Evolutionary conservation across 169 alveolate species (phyloP).

Genomic region (Babesia divergens): DNA sequence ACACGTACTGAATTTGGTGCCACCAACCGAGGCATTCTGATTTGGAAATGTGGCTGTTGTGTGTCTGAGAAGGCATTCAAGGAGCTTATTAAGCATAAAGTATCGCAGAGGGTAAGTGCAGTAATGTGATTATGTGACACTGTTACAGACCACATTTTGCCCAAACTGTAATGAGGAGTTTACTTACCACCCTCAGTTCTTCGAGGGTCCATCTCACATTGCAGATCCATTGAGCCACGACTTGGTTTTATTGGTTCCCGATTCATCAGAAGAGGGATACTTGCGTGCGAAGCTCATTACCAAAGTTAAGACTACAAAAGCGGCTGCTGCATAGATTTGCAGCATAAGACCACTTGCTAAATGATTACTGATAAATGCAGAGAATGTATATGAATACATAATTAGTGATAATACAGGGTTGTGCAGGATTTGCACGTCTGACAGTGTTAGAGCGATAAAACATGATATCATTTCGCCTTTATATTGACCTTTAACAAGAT

Average conservation of each 20-base stretch:
- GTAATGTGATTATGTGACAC: neutral
- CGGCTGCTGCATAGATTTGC: too few relatives aligned
- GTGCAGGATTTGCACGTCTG: too few relatives aligned
- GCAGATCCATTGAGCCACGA: conserved; percentile 25
- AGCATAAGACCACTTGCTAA: too few relatives aligned
- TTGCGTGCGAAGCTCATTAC: conserved; percentile 42
- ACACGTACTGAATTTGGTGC: conserved; percentile 66
- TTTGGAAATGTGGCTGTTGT: conserved; percentile 75
- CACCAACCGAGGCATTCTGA: conserved; percentile 67
- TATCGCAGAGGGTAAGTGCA: conserved; percentile 4
- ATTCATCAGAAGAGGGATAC: conserved; percentile 33
- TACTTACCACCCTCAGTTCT: conserved; percentile 39
- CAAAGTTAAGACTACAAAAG: neutral
- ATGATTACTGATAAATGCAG: too few relatives aligned
- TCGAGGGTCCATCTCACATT: conserved; percentile 21
- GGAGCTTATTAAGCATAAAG: conserved; percentile 21
- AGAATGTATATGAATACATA: too few relatives aligned
- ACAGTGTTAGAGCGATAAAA: too few relatives aligned
- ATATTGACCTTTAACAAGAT: too few relatives aligned
- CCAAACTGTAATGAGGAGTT: conserved; percentile 48
- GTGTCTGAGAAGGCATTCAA: conserved; percentile 71
- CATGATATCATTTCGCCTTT: too few relatives aligned
- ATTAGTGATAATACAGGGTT: too few relatives aligned
- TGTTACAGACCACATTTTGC: conserved; percentile 6
- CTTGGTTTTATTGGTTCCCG: conserved; percentile 59